Evolutionary conservation across 768 basidiomycete species (phyloP), one percentile per base, ranked within the genome.

Genomic region (Cyathus striatus): DNA sequence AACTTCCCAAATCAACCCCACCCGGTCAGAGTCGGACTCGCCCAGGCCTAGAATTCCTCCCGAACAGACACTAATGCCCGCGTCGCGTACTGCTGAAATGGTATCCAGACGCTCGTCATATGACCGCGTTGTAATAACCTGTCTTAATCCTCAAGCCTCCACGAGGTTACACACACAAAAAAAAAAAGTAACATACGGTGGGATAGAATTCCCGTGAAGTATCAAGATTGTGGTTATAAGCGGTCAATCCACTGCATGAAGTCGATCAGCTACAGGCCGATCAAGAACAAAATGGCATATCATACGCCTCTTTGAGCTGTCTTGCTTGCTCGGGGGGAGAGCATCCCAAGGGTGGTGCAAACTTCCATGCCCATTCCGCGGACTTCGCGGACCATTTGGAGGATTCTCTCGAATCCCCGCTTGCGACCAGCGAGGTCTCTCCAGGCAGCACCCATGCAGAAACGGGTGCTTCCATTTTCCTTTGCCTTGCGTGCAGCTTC

Each of bases 361-460:
- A 99, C 95, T 66, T 99, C 95, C 95, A 99, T 96, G 30, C 86
- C 94, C 90, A 97, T 94, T 16, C 79, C 88, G 50, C 94, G 82
- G 61, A 91, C 82, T 62, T 90, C 78, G 25, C 75, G 73, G 44
- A 98, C 94, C 93, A 98, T 98, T 49, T 81, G 70, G 49, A 98
- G 68, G 54, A 98, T 97, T 54, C 80, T 78, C 60, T 96, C 90
- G 50, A 98, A 98, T 0, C 94, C 93, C 33, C 89, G 76, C 63
- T 95, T 96, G 49, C 90, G 79, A 2, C 95, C 92, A 7, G 87
- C 81, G 43, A 97, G 78, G 59, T 96, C 95, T 49, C 95, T 74
- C 95, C 95, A 99, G 4, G 95, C 95, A 3, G 95, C 94, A 45
- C 95, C 95, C 95, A 97, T 98, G 63, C 95, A 98, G 68, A 98